A percentile compares a stretch with the other conserved stretches of the same genome.
Conservation (phyloP, 2,329 filamentous ascomycete genomes). For the Venturia asperata region DNA sequence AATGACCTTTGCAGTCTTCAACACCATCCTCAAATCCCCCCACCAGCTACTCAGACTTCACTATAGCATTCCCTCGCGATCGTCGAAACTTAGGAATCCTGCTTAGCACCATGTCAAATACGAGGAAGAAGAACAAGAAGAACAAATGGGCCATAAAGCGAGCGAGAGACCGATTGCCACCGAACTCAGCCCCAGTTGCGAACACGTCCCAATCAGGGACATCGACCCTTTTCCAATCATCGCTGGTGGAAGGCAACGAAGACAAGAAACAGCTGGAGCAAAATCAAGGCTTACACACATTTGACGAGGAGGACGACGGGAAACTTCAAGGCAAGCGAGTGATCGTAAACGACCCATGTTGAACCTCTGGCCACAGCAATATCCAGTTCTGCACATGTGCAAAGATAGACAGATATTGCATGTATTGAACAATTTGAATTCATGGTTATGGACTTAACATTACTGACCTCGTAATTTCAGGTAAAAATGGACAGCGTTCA, state of each 20-base stretch:
- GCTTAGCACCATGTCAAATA: neutral
- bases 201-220: neutral
- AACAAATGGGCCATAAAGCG: neutral
- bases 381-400: neutral
- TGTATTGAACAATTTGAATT: neutral
- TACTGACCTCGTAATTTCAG: neutral
- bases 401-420: neutral
- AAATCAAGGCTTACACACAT: neutral
- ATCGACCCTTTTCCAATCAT: too few relatives aligned
- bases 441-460: neutral
- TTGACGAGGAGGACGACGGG: neutral
- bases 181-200: neutral
- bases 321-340: neutral
- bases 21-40: neutral
- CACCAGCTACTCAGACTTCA: neutral
- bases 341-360: neutral
- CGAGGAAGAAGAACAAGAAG: neutral
- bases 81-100: neutral
- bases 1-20: neutral
- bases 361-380: neutral
- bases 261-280: neutral
- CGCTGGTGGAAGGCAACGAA: neutral
- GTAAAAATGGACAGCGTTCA: neutral
- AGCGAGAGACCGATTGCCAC: neutral
- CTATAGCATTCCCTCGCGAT: neutral